Evolutionary conservation across 805 yeast genomes (phyloP).

Genomic region (Candida corydali): DNA sequence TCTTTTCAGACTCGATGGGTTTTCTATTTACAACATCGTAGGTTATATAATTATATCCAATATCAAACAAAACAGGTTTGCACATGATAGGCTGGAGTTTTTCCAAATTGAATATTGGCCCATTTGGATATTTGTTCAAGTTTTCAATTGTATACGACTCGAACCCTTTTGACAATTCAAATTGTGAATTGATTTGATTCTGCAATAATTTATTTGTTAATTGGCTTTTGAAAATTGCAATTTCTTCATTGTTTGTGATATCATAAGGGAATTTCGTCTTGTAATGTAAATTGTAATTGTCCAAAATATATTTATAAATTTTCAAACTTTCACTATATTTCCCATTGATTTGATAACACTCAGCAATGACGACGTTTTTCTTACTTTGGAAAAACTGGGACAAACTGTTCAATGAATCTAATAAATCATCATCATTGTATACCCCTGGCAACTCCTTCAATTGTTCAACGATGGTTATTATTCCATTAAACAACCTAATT

Average conservation of each 20-base stretch:
- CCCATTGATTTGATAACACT: constrained; percentile 37
- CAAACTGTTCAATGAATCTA: constrained; percentile 49
- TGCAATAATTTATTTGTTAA: constrained; percentile 16
- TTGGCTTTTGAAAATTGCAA: constrained; percentile 18
- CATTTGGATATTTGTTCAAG: constrained; percentile 35
- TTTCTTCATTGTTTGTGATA: constrained; percentile 35
- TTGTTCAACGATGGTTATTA: constrained; percentile 51
- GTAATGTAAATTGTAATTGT: constrained; percentile 14
- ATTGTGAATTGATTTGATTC: constrained; percentile 47
- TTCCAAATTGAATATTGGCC: constrained; percentile 19
- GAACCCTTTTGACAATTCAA: constrained; percentile 19
- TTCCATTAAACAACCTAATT: constrained; percentile 46
- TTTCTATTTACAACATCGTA: constrained; percentile 28
- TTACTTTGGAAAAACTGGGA: constrained; percentile 42
- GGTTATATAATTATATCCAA: constrained; percentile 78
- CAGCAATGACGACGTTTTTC: constrained; percentile 43
- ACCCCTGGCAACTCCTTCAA: constrained; percentile 88
- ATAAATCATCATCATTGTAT: constrained; percentile 71
- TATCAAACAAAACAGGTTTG: constrained; percentile 89
- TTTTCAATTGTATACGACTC: constrained; percentile 41
- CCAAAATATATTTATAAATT: constrained; percentile 25
- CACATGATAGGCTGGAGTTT: constrained; percentile 57
- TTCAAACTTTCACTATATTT: constrained; percentile 46
- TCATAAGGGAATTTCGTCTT: constrained; percentile 39
- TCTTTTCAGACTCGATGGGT: constrained; percentile 18